A percentile compares a stretch with the other conserved stretches of the same genome.
These are phyloP conservation scores for Trypanosoma boissoni DNA, from an alignment of 208 protist genomes.

Conservation along the genomic window DNA sequence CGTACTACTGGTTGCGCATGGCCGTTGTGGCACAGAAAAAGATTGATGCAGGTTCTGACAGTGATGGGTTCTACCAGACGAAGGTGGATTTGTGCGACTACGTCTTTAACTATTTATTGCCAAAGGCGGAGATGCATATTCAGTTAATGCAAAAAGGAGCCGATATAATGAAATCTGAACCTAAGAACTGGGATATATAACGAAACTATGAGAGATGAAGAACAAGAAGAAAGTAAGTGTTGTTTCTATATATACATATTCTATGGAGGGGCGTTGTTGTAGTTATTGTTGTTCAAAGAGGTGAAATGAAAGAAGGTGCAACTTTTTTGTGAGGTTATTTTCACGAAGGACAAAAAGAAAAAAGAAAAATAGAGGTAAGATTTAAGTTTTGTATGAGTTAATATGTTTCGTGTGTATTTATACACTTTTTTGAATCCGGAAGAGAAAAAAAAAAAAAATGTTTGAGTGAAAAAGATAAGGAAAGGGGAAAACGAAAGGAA, in stretches of 20 bases:
- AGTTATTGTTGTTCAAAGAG: no score
- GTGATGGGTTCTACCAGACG: constrained; percentile 76
- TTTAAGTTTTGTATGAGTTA: no score
- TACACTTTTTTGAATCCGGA: background rate
- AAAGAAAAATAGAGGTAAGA: no score
- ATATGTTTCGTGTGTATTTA: background rate
- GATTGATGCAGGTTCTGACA: constrained; percentile 49
- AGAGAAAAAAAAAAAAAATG: constrained; percentile 2
- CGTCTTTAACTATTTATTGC: constrained; percentile 71
- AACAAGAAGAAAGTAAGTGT: no score
- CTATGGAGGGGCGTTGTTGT: no score
- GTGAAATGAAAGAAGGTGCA: no score
- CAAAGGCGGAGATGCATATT: constrained; percentile 51
- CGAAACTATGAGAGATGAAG: no score
- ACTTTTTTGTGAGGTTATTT: no score
- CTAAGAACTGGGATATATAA: constrained; percentile 61
- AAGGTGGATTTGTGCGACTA: constrained; percentile 79
- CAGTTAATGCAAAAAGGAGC: constrained; percentile 47
- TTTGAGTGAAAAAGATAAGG: background rate
- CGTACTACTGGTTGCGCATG: constrained; percentile 88
- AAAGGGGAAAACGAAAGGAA: background rate
- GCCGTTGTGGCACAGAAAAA: constrained; percentile 59
- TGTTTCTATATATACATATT: no score
- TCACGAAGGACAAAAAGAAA: no score
- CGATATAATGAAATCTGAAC: constrained; percentile 38